Base-by-base conservation (phyloP, 2,329 filamentous ascomycete genomes). In the Xylaria sp. region DNA sequence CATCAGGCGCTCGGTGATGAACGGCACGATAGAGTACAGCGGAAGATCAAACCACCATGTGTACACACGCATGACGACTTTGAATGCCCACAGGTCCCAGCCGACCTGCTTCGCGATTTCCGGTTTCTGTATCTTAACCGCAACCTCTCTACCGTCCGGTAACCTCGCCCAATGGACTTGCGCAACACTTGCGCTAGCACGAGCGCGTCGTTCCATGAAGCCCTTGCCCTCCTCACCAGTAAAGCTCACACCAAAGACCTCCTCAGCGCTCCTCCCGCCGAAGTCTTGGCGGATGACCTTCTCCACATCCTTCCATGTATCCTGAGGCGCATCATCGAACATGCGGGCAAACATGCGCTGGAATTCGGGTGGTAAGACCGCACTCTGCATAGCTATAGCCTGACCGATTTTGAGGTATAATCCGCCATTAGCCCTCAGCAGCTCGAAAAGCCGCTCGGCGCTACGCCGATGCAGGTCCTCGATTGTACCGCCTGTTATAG, bases 301-400 rank as follows among this genome's bases (percentile, higher is more conserved):
- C 82, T 97, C 91, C 1, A 97, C 91, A 60, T 95, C 93, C 73
- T 85, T 87, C 94, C 94, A 98, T 51, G 87, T 86, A 78, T 97
- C 96, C 84, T 98, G 94, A 46, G 95, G 94, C 71, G 96, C 96
- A 83, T 98, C 95, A 79, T 98, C 96, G 79, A 98, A 99, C 94
- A 99, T 98, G 76, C 92, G 88, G 25, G 91, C 86, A 78, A 99
- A 99, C 94, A 98, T 98, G 77, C 91, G 90, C 84, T 97, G 94
- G 76, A 98, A 98, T 81, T 97, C 94, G 0, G 94, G 93, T 31
- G 96, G 96, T 70, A 99, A 83, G 31, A 98, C 90, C 0, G 95
- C 95, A 74, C 92, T 95, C 85, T 99, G 96, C 96, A 98, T 98
- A 15, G 95, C 96, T 74, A 99, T 95, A 4, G 96, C 96, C 84